Evolutionary conservation across 1,139 yeast species (phyloP).

Genomic region (Scheffersomyces segobiensis): DNA sequence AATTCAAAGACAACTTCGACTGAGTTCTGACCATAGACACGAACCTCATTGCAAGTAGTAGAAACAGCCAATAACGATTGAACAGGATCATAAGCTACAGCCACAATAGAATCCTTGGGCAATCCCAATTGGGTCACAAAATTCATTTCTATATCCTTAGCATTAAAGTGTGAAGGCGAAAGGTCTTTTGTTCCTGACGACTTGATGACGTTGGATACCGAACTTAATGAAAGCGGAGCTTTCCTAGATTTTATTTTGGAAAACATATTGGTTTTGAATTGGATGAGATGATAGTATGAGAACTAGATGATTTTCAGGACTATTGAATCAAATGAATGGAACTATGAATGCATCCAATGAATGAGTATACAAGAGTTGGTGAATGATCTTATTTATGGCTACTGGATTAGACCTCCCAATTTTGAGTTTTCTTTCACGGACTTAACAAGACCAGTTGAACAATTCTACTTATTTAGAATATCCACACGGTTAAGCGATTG

Average conservation of each 20-base stretch:
- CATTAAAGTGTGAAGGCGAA: constrained; percentile 40
- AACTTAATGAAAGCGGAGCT: constrained; percentile 48
- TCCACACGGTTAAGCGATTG: neutral
- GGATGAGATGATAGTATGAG: too few relatives aligned
- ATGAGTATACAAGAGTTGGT: too few relatives aligned
- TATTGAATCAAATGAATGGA: neutral
- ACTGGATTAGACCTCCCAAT: neutral
- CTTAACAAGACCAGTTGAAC: neutral
- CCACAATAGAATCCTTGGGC: constrained; percentile 46
- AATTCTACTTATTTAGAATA: neutral
- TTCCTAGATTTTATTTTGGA: constrained; percentile 45
- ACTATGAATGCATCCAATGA: too few relatives aligned
- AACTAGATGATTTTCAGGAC: neutral
- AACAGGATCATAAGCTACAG: constrained; percentile 81
- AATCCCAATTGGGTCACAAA: constrained; percentile 40
- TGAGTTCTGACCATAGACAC: constrained; percentile 81
- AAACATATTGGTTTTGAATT: constrained; percentile 33
- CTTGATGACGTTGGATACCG: constrained; percentile 55
- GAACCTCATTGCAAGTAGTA: constrained; percentile 66
- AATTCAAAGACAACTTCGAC: constrained; percentile 72
- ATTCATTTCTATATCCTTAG: constrained; percentile 38
- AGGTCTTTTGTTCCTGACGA: constrained; percentile 41
- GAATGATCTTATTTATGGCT: neutral
- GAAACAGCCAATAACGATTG: constrained; percentile 85
- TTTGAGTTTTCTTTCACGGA: neutral